Conservation (phyloP, 305 asterid species). For the Solanum chacoense region DNA sequence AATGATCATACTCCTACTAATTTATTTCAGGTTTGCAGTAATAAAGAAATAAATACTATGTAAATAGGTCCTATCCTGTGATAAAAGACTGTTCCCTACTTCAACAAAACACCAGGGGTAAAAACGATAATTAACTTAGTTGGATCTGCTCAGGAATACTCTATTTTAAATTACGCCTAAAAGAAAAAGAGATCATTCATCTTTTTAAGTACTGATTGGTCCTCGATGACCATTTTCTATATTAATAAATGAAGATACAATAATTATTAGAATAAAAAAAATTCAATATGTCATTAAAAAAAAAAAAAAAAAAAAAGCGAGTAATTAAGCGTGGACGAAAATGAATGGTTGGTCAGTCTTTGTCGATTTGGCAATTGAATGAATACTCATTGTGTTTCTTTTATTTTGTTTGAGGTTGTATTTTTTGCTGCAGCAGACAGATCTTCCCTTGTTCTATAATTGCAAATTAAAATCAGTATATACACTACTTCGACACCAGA, state of each 20-base stretch:
- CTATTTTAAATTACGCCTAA: background rate
- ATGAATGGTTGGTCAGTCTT: background rate
- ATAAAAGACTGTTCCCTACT: background rate
- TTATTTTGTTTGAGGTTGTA: background rate
- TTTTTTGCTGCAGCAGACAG: constrained; percentile 1
- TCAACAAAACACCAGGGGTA: background rate
- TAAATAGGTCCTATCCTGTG: background rate
- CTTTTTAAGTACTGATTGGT: background rate
- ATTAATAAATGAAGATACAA: background rate
- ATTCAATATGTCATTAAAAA: background rate
- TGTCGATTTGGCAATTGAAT: background rate
- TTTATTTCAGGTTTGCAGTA: background rate
- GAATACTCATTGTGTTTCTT: background rate
- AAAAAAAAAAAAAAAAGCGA: background rate
- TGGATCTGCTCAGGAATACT: background rate
- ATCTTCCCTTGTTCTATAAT: background rate
- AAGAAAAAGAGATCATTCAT: background rate
- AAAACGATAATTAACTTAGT: background rate
- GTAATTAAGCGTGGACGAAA: background rate
- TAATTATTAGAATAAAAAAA: background rate
- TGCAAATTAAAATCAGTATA: background rate
- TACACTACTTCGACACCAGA: background rate
- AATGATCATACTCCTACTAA: background rate
- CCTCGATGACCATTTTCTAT: background rate
- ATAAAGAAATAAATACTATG: background rate